Base-by-base conservation (phyloP, 306 rosid species). In the Senna siamea region DNA sequence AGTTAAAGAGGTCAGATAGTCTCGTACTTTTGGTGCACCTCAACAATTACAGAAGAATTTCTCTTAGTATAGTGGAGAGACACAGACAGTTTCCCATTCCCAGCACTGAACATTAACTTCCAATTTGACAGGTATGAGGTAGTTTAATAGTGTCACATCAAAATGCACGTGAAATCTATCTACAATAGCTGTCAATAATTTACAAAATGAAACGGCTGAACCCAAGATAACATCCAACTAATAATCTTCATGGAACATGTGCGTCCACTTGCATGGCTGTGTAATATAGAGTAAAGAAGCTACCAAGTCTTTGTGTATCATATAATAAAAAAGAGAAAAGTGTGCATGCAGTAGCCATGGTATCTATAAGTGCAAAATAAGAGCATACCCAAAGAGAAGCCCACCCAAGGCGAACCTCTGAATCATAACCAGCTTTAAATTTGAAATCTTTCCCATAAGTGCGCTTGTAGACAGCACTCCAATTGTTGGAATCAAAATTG, bases 401-500 rank as follows among this genome's bases (percentile, higher is more conserved):
- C 99, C 99, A 94, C 70, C 97, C 89, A 76, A 94, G 96, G 80
- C 89, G 93, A 73, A 85, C 96, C 83, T 87, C 96, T 9, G 99
- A 84, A 82, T 94, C 99, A 52, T 94, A 94, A 70, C 99, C 99
- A 76, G 95, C 92, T 90, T 94, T 94, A 62, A 94, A 87, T 81
- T 94, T 94, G 75, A 89, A 87, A 84, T 94, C 97, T 77, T 85
- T 83, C 35, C 87, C 97, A 65, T 88, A 85, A 40, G 90, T 85
- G 65, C 86, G 95, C 90, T 94, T 94, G 90, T 94, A 94, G 74
- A 94, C 99, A 20, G 90, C 87, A 70, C 99, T 94, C 99, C 99
- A 94, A 81, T 79, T 76, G 87, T 89, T 69, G 43, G 93, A 89
- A 85, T 91, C 96, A 65, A 88, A 83, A 79, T 92, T 85, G 85